A percentile compares a stretch with the other conserved stretches of the same genome.
These are phyloP conservation scores for Neonectria punicea DNA, from an alignment of 2,329 filamentous ascomycete genomes.

Conservation along the genomic window DNA sequence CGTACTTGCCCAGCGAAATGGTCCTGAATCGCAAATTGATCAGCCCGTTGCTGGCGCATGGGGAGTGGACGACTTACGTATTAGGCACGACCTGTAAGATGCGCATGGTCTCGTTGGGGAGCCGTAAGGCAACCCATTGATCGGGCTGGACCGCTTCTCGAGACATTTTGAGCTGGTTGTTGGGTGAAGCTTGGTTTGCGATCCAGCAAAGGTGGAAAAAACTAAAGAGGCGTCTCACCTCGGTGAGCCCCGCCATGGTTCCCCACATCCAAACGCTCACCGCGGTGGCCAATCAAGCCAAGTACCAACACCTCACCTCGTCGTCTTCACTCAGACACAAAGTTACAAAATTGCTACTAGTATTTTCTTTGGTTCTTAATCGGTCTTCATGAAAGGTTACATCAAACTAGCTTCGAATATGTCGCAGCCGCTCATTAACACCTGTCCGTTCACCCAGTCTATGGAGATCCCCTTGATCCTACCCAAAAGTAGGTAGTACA, in stretches of 20 bases:
- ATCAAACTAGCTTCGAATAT: background rate
- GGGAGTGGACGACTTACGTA: slow-evolving; percentile 57
- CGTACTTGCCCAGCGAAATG: slow-evolving; percentile 92
- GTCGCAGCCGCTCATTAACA: background rate
- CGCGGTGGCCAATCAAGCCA: slow-evolving; percentile 16
- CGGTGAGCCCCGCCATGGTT: slow-evolving; percentile 46
- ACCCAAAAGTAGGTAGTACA: background rate
- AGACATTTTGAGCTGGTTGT: slow-evolving; percentile 42
- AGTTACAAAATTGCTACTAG: background rate
- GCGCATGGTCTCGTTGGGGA: slow-evolving; percentile 68
- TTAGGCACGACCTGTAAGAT: slow-evolving; percentile 69
- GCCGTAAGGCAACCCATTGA: slow-evolving; percentile 68
- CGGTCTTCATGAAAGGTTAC: background rate
- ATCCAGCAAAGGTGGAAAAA: slow-evolving; percentile 36
- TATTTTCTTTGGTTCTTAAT: background rate
- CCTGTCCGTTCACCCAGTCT: too few relatives aligned
- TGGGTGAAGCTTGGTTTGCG: slow-evolving; percentile 24
- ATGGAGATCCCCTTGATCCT: background rate
- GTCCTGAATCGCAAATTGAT: slow-evolving; percentile 64
- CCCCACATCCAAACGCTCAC: slow-evolving; percentile 30
- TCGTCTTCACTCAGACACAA: background rate
- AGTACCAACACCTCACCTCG: background rate
- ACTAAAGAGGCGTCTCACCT: slow-evolving; percentile 38
- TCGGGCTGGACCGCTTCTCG: slow-evolving; percentile 59
- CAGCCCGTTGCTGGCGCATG: slow-evolving; percentile 17